Evolutionary conservation across 768 basidiomycete species (phyloP), one percentile per base, ranked within the genome.

Genomic region (Punctularia strigosozonata): DNA sequence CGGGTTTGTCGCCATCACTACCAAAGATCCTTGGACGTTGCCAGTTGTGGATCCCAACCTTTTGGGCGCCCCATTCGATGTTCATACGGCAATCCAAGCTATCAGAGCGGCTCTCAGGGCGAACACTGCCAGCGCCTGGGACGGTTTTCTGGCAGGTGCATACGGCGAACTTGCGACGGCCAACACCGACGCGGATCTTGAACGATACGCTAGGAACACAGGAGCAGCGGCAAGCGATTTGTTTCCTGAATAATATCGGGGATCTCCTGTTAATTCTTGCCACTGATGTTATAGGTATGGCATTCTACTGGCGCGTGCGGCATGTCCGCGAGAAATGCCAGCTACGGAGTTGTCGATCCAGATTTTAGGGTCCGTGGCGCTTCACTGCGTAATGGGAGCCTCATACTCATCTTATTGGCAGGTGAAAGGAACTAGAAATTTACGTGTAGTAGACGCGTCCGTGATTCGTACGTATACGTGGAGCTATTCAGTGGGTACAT

Each of bases 11-110:
- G 59, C 50, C 13, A 43, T 75, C 28, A 62, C 54, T 31, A 65
- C 69, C 13, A 59, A 54, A 18, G 53, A 66, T 46, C 62, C 72
- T 7, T 73, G 74, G 51, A 57, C 56, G 21, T 28, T 53, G 18
- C 74, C 76, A 0, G 38, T 58, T 22, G 71, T 78, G 48, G 61
- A 78, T 46, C 69, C 72, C 3, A 62, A 62, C 33, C 64, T 68
- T 51, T 55, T 69, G n/a, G 50, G 39, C 22, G 54, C 55, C 6
- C 32, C 40, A 1, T 56, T 60, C 30, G 65, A 64, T 39, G 50
- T 58, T 4, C 43, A 51, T 25, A 45, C 48, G 10, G 51, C 63
- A 52, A 45, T 46, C 4, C 43, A 57, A 35, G 53, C 51, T 6
- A 45, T 63, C 12, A 41, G 50, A 30, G 50, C 42, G 13, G 53